Evolutionary conservation across 352 stramenopile species (phyloP), one percentile per base, ranked within the genome.

Genomic region (Phytophthora tentaculata): DNA sequence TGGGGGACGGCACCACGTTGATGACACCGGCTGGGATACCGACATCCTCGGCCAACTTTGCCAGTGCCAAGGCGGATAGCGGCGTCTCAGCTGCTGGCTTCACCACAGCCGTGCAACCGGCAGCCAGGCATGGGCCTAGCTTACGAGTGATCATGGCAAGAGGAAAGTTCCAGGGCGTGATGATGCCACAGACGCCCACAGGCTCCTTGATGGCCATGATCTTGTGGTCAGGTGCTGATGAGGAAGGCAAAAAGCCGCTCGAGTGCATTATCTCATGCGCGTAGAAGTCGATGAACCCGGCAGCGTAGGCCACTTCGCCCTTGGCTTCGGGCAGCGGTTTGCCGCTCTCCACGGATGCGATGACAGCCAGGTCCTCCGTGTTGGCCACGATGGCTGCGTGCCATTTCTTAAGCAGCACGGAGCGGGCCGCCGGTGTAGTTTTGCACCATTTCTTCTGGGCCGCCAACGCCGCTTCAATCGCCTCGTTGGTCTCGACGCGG

Each of bases 101-200:
- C 16, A 99, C 75, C 7, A 99, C 92, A 7, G 90, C 84, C 2
- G 96, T 97, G 75, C 97, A 99, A 17, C 98, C 98, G 5, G 94
- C 92, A 12, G 92, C 90, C 13, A 99, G 73, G 32, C 96, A 96
- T 1, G 96, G 95, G 6, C 80, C 97, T 8, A 98, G 82, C 76
- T 99, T 99, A 17, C 97, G 84, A 26, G 97, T 98, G 63, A 99
- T 98, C 97, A 99, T 99, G 3, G 96, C 97, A 41, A 98, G 75
- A 6, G 98, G 98, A 71, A 99, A 99, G 80, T 99, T 99, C 97
- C 97, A 99, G 16, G 95, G 97, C 52, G 97, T 98, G 60, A 99
- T 96, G 51, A 99, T 89, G 24, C 80, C 94, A 60, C 83, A 96
- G 23, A 99, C 95, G 44, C 97, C 98, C 5, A 99, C 90, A 2